Evolutionary conservation across 1,284 basidiomycete genomes (phyloP).

Genomic region (Irpex sp.): DNA sequence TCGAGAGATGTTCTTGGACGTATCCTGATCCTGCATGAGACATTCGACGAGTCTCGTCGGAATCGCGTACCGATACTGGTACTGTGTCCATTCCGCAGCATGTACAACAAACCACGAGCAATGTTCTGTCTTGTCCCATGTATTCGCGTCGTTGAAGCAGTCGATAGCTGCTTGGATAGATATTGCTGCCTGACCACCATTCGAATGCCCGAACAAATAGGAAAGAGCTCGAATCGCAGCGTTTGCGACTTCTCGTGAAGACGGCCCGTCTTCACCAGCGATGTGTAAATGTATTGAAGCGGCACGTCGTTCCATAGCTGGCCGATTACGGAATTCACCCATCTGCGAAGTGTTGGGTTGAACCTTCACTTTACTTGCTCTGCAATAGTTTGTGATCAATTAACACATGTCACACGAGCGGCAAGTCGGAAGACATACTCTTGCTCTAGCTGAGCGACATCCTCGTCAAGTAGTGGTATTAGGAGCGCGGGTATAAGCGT

Average conservation of each 20-base stretch:
- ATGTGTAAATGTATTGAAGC: conserved; percentile 84
- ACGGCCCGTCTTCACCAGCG: conserved; percentile 84
- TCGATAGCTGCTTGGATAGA: conserved; percentile 69
- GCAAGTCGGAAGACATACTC: conserved; percentile 45
- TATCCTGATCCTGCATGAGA: conserved; percentile 66
- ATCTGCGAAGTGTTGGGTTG: conserved; percentile 71
- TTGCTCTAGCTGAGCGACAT: conserved; percentile 55
- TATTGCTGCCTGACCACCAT: conserved; percentile 68
- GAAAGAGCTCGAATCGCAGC: conserved; percentile 72
- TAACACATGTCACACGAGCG: conserved; percentile 1
- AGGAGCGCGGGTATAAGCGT: conserved; percentile 75
- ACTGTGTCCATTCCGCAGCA: conserved; percentile 79
- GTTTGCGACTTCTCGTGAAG: conserved; percentile 66
- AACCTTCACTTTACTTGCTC: conserved; percentile 57
- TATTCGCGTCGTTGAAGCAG: conserved; percentile 54
- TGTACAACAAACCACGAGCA: conserved; percentile 81
- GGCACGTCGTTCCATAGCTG: conserved; percentile 73
- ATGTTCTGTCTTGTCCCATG: conserved; percentile 75
- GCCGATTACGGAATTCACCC: conserved; percentile 73
- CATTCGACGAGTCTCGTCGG: conserved; percentile 83
- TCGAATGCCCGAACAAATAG: conserved; percentile 71
- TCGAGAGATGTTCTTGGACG: conserved; percentile 43
- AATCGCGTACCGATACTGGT: conserved; percentile 89
- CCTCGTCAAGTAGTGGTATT: conserved; percentile 61
- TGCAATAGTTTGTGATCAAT: conserved; percentile 23